Evolutionary conservation across 169 alveolate species (phyloP).

Genomic region (Ichthyophthirius multifiliis): DNA sequence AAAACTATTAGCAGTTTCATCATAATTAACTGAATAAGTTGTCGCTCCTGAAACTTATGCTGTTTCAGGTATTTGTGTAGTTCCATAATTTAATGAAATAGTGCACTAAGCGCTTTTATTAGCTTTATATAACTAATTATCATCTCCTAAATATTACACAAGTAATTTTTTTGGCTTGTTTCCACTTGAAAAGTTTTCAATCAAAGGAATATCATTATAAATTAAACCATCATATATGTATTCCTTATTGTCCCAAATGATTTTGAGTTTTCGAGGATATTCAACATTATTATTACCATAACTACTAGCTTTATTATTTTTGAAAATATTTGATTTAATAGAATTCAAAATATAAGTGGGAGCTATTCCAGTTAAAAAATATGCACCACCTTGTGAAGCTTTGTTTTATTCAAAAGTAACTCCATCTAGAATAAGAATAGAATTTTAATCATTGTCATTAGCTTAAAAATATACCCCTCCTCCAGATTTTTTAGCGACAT

Average conservation of each 20-base stretch:
- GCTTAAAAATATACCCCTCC: neutral
- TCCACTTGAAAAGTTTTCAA: neutral
- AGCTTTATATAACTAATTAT: neutral
- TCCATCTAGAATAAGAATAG: neutral
- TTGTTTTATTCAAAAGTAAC: neutral
- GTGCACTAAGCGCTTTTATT: neutral
- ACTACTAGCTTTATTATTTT: neutral
- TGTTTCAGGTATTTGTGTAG: neutral
- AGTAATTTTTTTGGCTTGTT: neutral
- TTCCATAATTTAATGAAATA: neutral
- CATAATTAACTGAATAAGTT: neutral
- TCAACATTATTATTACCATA: neutral
- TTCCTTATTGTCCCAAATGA: neutral
- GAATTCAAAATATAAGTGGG: neutral
- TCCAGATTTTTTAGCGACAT: neutral
- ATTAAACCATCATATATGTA: neutral
- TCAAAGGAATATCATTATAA: neutral
- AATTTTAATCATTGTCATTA: too few relatives aligned
- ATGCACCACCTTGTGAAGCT: slow-evolving; percentile 1
- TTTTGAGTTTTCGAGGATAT: neutral
- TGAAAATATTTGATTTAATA: neutral
- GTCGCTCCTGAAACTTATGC: neutral
- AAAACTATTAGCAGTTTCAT: neutral
- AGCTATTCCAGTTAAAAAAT: neutral
- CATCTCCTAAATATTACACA: neutral